phyloP scores from a whole-genome alignment of 2,329 filamentous ascomycete genomes.

The Aureobasidium namibiae region DNA sequence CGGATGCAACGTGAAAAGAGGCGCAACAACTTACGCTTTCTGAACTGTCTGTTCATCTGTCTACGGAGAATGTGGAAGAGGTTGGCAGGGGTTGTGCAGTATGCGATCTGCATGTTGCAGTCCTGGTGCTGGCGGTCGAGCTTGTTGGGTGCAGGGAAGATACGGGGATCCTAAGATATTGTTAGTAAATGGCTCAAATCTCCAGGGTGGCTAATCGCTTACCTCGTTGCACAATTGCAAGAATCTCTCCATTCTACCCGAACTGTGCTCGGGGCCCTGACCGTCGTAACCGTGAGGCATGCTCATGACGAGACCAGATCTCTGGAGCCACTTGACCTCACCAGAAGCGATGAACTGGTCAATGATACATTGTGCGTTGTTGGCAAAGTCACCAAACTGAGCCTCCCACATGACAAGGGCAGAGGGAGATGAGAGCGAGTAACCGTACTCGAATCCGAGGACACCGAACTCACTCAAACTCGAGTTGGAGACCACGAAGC shows the following conservation, averaged over 20 bases:
- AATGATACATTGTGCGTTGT: constrained; percentile 98
- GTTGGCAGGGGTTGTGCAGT: constrained; percentile 94
- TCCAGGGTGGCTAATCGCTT: neutral
- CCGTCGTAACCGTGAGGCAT: constrained; percentile 97
- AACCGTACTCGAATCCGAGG: constrained; percentile 97
- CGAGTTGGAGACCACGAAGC: constrained; percentile 95
- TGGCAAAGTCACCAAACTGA: constrained; percentile 98
- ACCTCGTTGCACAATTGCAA: constrained; percentile 89
- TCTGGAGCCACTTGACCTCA: constrained; percentile 97
- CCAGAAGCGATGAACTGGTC: constrained; percentile 98
- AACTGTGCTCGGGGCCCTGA: constrained; percentile 96
- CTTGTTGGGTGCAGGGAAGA: constrained; percentile 83
- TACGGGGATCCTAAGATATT: constrained; percentile 61
- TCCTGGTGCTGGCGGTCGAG: constrained; percentile 96
- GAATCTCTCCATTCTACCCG: constrained; percentile 93
- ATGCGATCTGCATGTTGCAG: constrained; percentile 98
- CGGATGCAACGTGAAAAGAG: constrained; percentile 2
- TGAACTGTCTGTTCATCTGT: constrained; percentile 98
- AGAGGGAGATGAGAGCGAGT: constrained; percentile 93
- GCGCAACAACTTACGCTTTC: constrained; percentile 73
- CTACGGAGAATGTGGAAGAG: constrained; percentile 92
- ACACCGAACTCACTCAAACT: constrained; percentile 66
- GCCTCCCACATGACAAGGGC: constrained; percentile 99
- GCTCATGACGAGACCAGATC: constrained; percentile 91
- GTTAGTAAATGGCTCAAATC: neutral